phyloP scores from a whole-genome alignment of 805 yeast species.

The Wickerhamomyces bovis region DNA sequence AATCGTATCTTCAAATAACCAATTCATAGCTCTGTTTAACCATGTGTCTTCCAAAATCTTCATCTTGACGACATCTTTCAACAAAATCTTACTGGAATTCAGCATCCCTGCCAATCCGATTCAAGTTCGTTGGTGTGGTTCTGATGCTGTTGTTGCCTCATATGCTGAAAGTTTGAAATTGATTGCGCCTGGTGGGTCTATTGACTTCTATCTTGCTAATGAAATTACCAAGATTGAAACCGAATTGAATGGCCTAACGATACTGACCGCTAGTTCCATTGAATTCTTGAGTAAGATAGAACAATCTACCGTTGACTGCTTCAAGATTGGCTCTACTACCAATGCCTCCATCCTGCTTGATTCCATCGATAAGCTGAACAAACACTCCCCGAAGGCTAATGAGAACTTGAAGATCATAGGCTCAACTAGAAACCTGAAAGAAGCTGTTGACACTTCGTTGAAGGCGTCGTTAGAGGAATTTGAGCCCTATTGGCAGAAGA shows the following conservation, averaged over 20 bases:
- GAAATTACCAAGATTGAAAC: slow-evolving; percentile 38
- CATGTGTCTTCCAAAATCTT: slow-evolving; percentile 35
- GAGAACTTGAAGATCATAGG: slow-evolving; percentile 59
- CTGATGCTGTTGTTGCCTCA: slow-evolving; percentile 69
- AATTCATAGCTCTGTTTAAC: slow-evolving; percentile 47
- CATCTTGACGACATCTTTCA: slow-evolving; percentile 39
- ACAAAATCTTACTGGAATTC: slow-evolving; percentile 21
- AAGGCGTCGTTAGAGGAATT: slow-evolving; percentile 74
- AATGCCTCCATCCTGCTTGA: slow-evolving; percentile 81
- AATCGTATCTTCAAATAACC: slow-evolving; percentile 46
- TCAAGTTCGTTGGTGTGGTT: slow-evolving; percentile 75
- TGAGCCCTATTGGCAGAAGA: slow-evolving; percentile 74
- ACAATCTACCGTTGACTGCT: slow-evolving; percentile 49
- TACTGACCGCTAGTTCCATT: slow-evolving; percentile 47
- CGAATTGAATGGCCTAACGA: slow-evolving; percentile 64
- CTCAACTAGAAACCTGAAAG: slow-evolving; percentile 35
- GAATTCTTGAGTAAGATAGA: slow-evolving; percentile 64
- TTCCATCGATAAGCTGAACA: slow-evolving; percentile 60
- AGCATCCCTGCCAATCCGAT: slow-evolving; percentile 30
- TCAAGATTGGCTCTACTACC: slow-evolving; percentile 76
- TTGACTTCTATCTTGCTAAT: slow-evolving; percentile 46
- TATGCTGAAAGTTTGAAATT: slow-evolving; percentile 57
- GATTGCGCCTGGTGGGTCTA: slow-evolving; percentile 59
- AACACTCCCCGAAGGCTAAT: slow-evolving; percentile 74
- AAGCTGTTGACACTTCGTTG: slow-evolving; percentile 68